Percentiles rank a stretch among this genome's conserved stretches.
These are phyloP conservation scores for Pseudogymnoascus sp. DNA, from an alignment of 2,329 filamentous ascomycete genomes.

Conservation along the genomic window DNA sequence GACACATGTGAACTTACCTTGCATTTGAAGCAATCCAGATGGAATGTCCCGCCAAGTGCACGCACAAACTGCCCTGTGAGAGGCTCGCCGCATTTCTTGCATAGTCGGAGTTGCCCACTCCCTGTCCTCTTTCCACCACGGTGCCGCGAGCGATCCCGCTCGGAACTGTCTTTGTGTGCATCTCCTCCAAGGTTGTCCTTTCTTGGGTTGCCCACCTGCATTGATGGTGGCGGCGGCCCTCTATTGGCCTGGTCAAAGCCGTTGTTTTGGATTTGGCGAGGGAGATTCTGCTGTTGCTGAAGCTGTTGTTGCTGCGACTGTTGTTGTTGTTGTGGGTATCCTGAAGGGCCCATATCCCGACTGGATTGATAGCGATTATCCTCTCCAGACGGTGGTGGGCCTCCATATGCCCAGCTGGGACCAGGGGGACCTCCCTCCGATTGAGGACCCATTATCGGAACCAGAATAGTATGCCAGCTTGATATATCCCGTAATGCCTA, in stretches of 20 bases:
- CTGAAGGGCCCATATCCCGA: conserved; percentile 15
- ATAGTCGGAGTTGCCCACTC: conserved; percentile 56
- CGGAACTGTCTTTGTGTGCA: conserved; percentile 21
- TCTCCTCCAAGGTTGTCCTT: not conserved
- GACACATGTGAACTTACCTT: conserved; percentile 48
- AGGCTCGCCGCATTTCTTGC: conserved; percentile 81
- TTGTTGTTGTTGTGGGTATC: conserved; percentile 1
- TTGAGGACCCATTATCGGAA: conserved; percentile 28
- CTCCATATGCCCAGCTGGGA: conserved; percentile 21
- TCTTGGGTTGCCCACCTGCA: conserved; percentile 11
- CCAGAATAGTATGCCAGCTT: conserved; percentile 1
- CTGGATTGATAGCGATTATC: conserved; percentile 20
- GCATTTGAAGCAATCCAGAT: conserved; percentile 97
- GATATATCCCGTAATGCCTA: not conserved
- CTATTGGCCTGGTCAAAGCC: conserved; percentile 24
- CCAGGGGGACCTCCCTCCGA: conserved; percentile 30
- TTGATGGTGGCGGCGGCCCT: conserved; percentile 17
- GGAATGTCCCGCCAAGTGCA: conserved; percentile 86
- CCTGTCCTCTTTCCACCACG: conserved; percentile 44
- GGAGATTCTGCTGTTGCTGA: conserved; percentile 8
- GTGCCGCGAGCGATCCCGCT: conserved; percentile 50
- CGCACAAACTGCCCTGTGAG: conserved; percentile 94
- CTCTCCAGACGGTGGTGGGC: not conserved
- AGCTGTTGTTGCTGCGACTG: not conserved
- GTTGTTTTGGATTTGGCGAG: conserved; percentile 23